These are phyloP conservation scores for Amanita subjunquillea DNA, from an alignment of 768 basidiomycete species.

Conservation along the genomic window DNA sequence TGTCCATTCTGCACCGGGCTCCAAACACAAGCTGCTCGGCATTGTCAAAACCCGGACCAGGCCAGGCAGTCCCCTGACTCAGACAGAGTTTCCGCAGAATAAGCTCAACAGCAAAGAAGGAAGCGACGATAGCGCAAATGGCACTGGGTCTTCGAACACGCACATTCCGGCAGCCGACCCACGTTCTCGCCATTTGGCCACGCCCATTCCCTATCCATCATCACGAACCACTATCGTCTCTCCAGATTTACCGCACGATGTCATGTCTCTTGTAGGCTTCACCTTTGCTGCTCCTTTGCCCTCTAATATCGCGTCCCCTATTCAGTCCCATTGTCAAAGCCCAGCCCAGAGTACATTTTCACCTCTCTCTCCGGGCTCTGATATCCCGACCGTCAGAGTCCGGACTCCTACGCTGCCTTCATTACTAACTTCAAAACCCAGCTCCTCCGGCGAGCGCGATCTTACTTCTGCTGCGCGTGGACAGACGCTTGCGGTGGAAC, in stretches of 20 bases:
- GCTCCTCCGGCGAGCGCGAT: not conserved
- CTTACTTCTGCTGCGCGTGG: constrained; percentile 35
- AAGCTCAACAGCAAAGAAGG: constrained; percentile 4
- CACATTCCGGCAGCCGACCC: not conserved
- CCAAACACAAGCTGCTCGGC: constrained; percentile 25
- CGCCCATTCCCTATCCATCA: constrained; percentile 8
- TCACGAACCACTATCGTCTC: not conserved
- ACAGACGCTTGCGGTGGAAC: constrained; percentile 44
- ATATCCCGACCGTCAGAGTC: constrained; percentile 3
- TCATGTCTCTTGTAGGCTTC: not conserved
- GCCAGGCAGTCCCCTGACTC: not conserved
- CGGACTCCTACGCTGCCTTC: not conserved
- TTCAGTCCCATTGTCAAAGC: not conserved
- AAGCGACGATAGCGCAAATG: constrained; percentile 9
- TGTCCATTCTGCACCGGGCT: constrained; percentile 22
- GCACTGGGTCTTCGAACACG: not conserved
- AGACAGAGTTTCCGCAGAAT: not conserved
- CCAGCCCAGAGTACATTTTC: constrained; percentile 6
- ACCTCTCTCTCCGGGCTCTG: constrained; percentile 6
- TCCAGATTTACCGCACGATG: not conserved
- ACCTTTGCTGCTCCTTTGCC: not conserved
- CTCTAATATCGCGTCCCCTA: constrained; percentile 6
- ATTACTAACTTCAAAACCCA: constrained; percentile 2
- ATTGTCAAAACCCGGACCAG: constrained; percentile 10
- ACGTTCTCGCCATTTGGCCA: constrained; percentile 7